Percentiles rank a stretch among this genome's conserved stretches.
Evolutionary conservation across 495 filamentous ascomycete genomes (phyloP).

Genomic region (Echria macrotheca): DNA sequence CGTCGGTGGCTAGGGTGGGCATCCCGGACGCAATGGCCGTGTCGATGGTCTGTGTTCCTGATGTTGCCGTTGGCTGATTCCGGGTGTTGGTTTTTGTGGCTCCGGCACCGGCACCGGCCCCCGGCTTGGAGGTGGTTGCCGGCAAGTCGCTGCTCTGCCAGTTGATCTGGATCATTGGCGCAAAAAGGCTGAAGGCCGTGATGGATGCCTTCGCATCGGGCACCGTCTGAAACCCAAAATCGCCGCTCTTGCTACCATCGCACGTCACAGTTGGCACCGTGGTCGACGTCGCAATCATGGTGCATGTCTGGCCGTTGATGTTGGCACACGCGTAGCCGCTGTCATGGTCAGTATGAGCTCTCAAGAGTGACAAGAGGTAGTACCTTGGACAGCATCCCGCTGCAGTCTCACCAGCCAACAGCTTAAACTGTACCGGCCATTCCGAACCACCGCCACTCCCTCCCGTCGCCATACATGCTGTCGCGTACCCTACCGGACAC

Average conservation of each 20-base stretch:
- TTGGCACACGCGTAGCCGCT: conserved; percentile 33
- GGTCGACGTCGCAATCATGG: conserved; percentile 22
- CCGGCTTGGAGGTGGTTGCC: neutral
- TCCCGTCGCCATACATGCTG: conserved; percentile 31
- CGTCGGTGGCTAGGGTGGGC: conserved; percentile 17
- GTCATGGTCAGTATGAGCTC: neutral
- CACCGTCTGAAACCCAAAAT: conserved; percentile 17
- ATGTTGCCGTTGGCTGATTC: neutral
- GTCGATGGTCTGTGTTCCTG: conserved; percentile 13
- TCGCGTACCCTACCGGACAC: conserved; percentile 29
- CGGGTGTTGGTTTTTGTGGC: neutral
- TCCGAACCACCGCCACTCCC: conserved; percentile 19
- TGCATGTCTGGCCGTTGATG: conserved; percentile 32
- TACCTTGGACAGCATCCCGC: conserved; percentile 34
- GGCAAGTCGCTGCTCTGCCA: conserved; percentile 27
- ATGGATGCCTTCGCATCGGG: conserved; percentile 18
- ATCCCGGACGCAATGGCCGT: conserved; percentile 4
- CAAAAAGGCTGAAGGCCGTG: conserved; percentile 23
- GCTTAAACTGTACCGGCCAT: conserved; percentile 30
- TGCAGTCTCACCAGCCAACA: conserved; percentile 28
- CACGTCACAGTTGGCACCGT: conserved; percentile 24
- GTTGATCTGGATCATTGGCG: conserved; percentile 36
- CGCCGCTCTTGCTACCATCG: conserved; percentile 18
- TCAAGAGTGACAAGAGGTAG: neutral
- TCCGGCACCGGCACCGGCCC: neutral